Evolutionary conservation across 768 basidiomycete species (phyloP), one percentile per base, ranked within the genome.

Genomic region (Phlegmacium glaucopus): DNA sequence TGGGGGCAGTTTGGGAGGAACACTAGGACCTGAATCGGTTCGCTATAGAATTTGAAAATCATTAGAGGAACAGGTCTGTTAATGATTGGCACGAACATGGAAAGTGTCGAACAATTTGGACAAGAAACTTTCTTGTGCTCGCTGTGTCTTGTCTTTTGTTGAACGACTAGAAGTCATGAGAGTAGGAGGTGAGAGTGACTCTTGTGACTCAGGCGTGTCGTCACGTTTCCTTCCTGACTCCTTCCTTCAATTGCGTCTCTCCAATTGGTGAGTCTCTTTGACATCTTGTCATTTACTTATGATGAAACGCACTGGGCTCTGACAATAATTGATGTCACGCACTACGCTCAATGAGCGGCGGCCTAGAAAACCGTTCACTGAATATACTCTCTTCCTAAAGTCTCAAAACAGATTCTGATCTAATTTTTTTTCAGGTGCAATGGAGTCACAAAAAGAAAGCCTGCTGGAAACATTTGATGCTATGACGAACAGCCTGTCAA

Each of bases 301-400:
- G 77, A 80, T 71, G 77, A 80, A 78, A 70, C 57, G 78, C 78
- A 78, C 78, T 80, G 78, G 78, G 78, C 78, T 78, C 77, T 76
- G 77, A 77, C 60, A 48, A 29, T 42, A 47, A 46, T 58, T 67
- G 72, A 69, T 70, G 74, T 61, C 59, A 72, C 54, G 73, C 73
- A 72, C 62, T 74, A 74, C 71, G 66, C 69, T 72, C 64, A 50
- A 46, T 39, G 64, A 70, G 71, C 64, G 74, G 74, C 75, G 74
- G 74, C 74, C 63, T 75, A 74, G 72, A 75, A 76, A 75, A 65
- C 75, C 75, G 74, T 75, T 73, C 68, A 71, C 74, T 66, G 67
- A 74, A 49, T 47, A 42, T 40, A 34, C 49, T 54, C 52, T 51
- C 53, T 57, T 52, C 48, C 49, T 22, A 22, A 22, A 22, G 2